Base-by-base conservation (phyloP, 441 rosid genomes). In the Adansonia madagascariensis region DNA sequence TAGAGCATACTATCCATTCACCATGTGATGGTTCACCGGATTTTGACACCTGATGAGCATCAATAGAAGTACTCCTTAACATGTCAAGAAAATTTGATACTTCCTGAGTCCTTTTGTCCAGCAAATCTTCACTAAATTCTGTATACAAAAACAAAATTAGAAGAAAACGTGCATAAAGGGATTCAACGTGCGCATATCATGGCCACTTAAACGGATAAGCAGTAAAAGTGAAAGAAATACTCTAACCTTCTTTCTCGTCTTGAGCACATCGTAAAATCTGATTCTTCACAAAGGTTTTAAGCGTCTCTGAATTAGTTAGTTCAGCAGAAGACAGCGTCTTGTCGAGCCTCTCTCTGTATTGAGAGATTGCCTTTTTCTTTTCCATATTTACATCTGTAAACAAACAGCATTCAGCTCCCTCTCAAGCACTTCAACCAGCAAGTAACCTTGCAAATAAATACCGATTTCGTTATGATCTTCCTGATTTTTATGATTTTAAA, bases 1-100 rank as follows among this genome's bases (percentile, higher is more conserved):
- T 39, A 61, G 14, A 65, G 55, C 91, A 75, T 90, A 94, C 98
- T 87, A 91, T 96, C 99, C 98, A 96, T 79, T 89, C 90, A 75
- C 86, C 86, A 79, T 66, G 87, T 47, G 94, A 80, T 22, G 75
- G 22, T 49, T 86, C 91, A 35, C 73, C 75, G 77, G 79, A 82
- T 71, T 83, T 86, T 53, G 82, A 77, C 22, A 72, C 77, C n/a
- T 84, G 85, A 59, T 78, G 80, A 52, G 85, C 89, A 72, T 81
- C 85, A 39, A 82, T 73, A 63, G 97, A 90, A 77, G 87, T 90
- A 84, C 97, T 97, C 86, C 98, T 88, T 81, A 97, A 84, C 94
- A 91, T 93, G 75, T 90, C 92, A 79, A 97, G 94, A 80, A 91
- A 88, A 82, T 80, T 78, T 11, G 91, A 91, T 47, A 97, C 86